Evolutionary conservation across 2,329 filamentous ascomycete genomes (phyloP).

Genomic region (Xylariaceae sp.): DNA sequence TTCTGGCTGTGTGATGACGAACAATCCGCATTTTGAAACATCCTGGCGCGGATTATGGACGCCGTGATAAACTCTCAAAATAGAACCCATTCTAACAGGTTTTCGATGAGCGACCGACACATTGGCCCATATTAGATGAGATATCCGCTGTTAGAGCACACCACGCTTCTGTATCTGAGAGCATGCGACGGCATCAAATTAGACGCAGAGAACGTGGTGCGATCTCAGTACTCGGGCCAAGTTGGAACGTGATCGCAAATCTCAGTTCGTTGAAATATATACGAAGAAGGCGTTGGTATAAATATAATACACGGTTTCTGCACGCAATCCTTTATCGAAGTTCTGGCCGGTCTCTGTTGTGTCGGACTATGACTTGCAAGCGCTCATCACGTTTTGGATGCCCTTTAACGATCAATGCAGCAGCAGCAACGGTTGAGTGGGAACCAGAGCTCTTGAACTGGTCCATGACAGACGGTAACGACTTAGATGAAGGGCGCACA

Average conservation of each 20-base stretch:
- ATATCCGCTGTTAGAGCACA: neutral
- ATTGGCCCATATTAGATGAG: neutral
- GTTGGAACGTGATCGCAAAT: neutral
- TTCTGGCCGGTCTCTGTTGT: neutral
- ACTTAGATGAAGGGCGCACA: neutral
- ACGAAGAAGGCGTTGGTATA: neutral
- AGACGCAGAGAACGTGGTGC: neutral
- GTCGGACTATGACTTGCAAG: neutral
- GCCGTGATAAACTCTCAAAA: neutral
- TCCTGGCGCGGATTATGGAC: neutral
- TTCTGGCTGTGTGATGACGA: neutral
- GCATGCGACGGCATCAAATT: neutral
- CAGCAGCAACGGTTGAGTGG: neutral
- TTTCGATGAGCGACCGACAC: neutral
- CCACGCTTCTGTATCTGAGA: neutral
- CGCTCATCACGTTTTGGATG: neutral
- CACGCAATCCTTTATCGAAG: neutral
- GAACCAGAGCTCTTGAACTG: neutral
- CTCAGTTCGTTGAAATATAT: neutral
- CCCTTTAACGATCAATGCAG: neutral
- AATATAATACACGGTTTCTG: neutral
- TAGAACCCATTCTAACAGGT: neutral
- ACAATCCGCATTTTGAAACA: neutral
- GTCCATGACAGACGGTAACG: neutral
- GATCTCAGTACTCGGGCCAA: neutral